Evolutionary conservation across 2,329 filamentous ascomycete genomes (phyloP), one percentile per base, ranked within the genome.

Genomic region (Ploettnerulaceae sp.): DNA sequence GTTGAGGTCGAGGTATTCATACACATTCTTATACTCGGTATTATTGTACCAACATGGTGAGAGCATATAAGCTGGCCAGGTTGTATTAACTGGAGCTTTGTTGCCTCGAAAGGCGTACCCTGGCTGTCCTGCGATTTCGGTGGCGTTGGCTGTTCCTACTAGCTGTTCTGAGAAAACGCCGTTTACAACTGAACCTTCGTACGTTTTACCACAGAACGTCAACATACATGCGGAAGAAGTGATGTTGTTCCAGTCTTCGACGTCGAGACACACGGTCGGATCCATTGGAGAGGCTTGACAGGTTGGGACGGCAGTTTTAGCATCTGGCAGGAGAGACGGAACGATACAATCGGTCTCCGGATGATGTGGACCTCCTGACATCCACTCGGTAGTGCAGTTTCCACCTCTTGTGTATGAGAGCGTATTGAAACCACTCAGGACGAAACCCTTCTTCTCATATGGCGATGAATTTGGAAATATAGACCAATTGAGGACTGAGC

Each of bases 41-140:
- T 44, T 44, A 31, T 36, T 44, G 31, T 35, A 21, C 29, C 29
- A 44, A 17, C 40, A 44, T 2, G 40, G 40, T 17, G 40, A 44
- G 5, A 44, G 12, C 31, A 44, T 28, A 17, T 25, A 44, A 26
- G 20, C 18, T 6, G 40, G 40, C 15, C 25, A 36, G 14, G 29
- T 18, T 2, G 9, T 22, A 17, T 44, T 44, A 4, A 29, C 22
- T 4, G 32, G 29, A n/a, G 31, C 5, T 6, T 31, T 17, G 39
- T 42, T 33, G 26, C 33, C 5, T 22, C 29, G 25, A n/a, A 18
- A 8, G 11, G 1, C 25, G 15, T 32, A 42, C 9, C 25, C 25
- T 12, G 39, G 40, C 15, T 33, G 31, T 8, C 9, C 21, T 8
- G 40, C 31, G n/a, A 44, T 34, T 22, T 44, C 31, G 1, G 40